A percentile compares a stretch with the other conserved stretches of the same genome.
These are phyloP conservation scores for Pilaira anomala DNA, from an alignment of 192 early-diverging fungal genomes.

Conservation along the genomic window DNA sequence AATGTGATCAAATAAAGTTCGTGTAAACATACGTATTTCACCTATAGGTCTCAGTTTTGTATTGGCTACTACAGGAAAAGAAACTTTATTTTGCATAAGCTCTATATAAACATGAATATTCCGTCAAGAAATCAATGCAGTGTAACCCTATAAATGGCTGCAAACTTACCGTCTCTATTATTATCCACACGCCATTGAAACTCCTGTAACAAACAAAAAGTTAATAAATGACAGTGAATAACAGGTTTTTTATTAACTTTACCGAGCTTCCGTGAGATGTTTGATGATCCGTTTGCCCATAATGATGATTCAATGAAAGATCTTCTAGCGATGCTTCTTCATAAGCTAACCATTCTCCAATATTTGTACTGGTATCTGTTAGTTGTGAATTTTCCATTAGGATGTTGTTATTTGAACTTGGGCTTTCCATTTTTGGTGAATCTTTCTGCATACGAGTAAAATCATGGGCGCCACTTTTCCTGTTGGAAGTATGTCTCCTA, in stretches of 20 bases:
- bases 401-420: too few species aligned
- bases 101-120: not conserved
- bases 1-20: not conserved
- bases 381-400: too few species aligned
- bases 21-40: slow-evolving; percentile 11
- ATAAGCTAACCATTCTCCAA: slow-evolving; percentile 2
- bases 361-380: not conserved
- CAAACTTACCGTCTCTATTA: not conserved
- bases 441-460: too few species aligned
- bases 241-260: too few species aligned
- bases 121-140: too few species aligned
- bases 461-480: too few species aligned
- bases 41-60: not conserved
- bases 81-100: not conserved
- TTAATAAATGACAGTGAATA: too few species aligned
- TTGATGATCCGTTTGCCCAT: too few species aligned
- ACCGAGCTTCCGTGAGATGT: too few species aligned
- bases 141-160: not conserved
- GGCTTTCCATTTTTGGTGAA: too few species aligned
- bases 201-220: not conserved
- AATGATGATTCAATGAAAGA: too few species aligned
- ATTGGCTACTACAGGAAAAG: not conserved
- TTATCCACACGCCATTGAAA: not conserved
- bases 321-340: not conserved
- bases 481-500: too few species aligned